These are phyloP conservation scores for Dioscorea alata DNA, from an alignment of 106 monocot genomes.

Conservation along the genomic window DNA sequence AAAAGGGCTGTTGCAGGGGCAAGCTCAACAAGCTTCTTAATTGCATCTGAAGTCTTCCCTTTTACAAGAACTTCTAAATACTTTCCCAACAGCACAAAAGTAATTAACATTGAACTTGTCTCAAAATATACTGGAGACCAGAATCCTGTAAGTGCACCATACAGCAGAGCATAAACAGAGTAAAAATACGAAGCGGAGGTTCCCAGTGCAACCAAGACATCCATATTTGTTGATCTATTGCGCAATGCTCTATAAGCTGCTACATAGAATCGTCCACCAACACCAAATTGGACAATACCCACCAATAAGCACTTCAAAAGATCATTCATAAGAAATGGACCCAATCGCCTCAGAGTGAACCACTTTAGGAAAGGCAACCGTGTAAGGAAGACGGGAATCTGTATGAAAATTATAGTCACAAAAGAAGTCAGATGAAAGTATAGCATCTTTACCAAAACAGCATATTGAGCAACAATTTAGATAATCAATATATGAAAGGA, in stretches of 20 bases:
- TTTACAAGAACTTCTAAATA: slow-evolving; percentile 95
- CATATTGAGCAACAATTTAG: too few relatives aligned
- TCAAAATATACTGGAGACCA: slow-evolving; percentile 88
- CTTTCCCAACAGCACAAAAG: slow-evolving; percentile 94
- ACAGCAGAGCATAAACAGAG: slow-evolving; percentile 78
- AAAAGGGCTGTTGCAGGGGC: slow-evolving; percentile 86
- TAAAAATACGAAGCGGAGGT: slow-evolving; percentile 93
- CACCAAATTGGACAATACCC: slow-evolving; percentile 75
- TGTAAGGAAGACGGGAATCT: slow-evolving; percentile 85
- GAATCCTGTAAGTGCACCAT: slow-evolving; percentile 70
- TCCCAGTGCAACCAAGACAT: slow-evolving; percentile 86
- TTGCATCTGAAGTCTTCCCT: slow-evolving; percentile 93
- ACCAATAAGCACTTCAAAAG: slow-evolving; percentile 60
- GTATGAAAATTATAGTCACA: slow-evolving; percentile 6
- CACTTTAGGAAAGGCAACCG: slow-evolving; percentile 31
- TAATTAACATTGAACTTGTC: slow-evolving; percentile 97
- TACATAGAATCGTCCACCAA: slow-evolving; percentile 87
- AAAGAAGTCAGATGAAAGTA: background rate
- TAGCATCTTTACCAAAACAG: too few relatives aligned
- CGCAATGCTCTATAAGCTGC: slow-evolving; percentile 88
- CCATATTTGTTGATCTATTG: slow-evolving; percentile 96
- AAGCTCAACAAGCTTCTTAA: slow-evolving; percentile 92
- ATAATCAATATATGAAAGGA: too few relatives aligned
- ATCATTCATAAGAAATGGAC: slow-evolving; percentile 71
- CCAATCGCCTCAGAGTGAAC: slow-evolving; percentile 40